Evolutionary conservation across 805 yeast species (phyloP).

Genomic region (Dipodascus geniculatus): DNA sequence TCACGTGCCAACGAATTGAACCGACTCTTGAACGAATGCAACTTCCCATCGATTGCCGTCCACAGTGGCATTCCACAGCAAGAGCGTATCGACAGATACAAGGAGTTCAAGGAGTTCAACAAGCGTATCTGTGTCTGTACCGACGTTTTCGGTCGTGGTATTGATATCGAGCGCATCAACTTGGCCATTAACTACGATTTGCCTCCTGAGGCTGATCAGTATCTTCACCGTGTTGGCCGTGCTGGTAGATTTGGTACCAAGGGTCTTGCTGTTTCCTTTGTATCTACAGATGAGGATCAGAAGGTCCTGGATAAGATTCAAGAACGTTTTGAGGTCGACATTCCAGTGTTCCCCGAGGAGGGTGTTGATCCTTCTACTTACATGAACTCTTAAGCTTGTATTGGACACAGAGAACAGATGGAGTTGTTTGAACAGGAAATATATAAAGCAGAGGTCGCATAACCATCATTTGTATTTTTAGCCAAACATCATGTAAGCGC

Average conservation of each 20-base stretch:
- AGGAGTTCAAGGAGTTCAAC: slow-evolving; percentile 93
- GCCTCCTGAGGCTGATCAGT: slow-evolving; percentile 95
- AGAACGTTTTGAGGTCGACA: slow-evolving; percentile 93
- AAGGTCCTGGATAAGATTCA: slow-evolving; percentile 86
- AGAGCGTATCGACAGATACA: slow-evolving; percentile 95
- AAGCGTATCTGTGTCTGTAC: slow-evolving; percentile 98
- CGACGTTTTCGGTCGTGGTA: slow-evolving; percentile 98
- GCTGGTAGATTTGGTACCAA: slow-evolving; percentile 99
- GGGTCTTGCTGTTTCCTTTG: slow-evolving; percentile 91
- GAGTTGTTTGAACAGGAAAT: too few species aligned
- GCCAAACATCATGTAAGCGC: too few species aligned
- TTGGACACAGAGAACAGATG: too few species aligned
- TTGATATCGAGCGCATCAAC: slow-evolving; percentile 97
- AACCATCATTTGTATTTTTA: too few species aligned
- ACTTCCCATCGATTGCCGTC: slow-evolving; percentile 95
- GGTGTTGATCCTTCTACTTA: slow-evolving; percentile 96
- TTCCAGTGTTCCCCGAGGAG: slow-evolving; percentile 91
- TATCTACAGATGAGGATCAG: slow-evolving; percentile 76
- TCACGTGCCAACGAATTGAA: slow-evolving; percentile 87
- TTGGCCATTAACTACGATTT: slow-evolving; percentile 95
- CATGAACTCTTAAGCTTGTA: slow-evolving; percentile 79
- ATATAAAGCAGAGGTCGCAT: too few species aligned
- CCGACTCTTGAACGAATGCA: slow-evolving; percentile 76
- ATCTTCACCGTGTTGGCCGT: slow-evolving; percentile 98
- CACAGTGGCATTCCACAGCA: slow-evolving; percentile 94